phyloP scores from a whole-genome alignment of 352 stramenopile species.

The Globisporangium radiosum region DNA sequence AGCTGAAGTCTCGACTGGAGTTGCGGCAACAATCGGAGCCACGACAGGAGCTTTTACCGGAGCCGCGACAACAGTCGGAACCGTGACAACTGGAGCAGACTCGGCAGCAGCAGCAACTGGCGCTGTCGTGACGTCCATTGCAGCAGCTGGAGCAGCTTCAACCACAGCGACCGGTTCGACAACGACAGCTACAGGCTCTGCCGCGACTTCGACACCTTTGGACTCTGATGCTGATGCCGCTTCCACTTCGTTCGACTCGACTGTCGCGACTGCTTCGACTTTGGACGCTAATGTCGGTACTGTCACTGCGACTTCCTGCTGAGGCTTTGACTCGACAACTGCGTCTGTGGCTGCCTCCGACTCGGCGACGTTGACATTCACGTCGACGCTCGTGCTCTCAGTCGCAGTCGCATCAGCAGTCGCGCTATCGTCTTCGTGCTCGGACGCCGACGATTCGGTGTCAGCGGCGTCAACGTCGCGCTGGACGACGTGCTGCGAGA shows the following conservation, averaged over 20 bases:
- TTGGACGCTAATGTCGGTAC: neutral
- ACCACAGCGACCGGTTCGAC: neutral
- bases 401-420: neutral
- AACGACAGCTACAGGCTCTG: neutral
- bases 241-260: conserved; percentile 7
- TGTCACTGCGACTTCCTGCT: neutral
- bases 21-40: neutral
- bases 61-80: neutral
- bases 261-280: conserved; percentile 4
- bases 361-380: neutral
- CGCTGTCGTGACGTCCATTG: neutral
- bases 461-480: conserved; percentile 5
- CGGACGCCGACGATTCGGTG: conserved; percentile 10
- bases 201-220: neutral
- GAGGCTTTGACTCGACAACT: too few relatives aligned
- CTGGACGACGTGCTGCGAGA: conserved; percentile 30
- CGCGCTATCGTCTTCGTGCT: conserved; percentile 9
- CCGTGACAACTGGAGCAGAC: neutral
- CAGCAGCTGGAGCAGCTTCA: neutral
- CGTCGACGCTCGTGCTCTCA: conserved; percentile 3
- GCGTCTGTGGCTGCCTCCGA: neutral
- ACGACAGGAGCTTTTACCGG: neutral
- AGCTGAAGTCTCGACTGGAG: neutral
- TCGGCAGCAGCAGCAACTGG: conserved; percentile 2
- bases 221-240: neutral